Conservation (phyloP, 768 basidiomycete species). For the Imleria badia region DNA sequence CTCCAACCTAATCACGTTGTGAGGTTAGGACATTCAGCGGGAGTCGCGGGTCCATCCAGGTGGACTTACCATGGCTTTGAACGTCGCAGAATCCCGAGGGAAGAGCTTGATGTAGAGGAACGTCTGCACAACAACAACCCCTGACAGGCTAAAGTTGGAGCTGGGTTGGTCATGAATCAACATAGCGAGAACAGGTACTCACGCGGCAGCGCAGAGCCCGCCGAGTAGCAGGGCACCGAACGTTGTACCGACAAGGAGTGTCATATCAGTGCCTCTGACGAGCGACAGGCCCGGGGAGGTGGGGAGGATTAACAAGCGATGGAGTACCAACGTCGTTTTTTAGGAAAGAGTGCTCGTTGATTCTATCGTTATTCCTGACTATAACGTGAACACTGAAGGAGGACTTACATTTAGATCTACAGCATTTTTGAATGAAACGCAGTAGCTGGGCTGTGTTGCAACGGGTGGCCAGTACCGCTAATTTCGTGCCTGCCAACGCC, state of each 20-base stretch:
- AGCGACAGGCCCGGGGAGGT: not conserved
- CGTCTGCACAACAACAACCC: constrained; percentile 26
- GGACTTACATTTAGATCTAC: too few species aligned
- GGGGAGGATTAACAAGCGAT: not conserved
- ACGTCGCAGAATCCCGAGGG: constrained; percentile 19
- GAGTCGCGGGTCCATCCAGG: not conserved
- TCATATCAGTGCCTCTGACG: constrained; percentile 5
- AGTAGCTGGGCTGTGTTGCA: too few species aligned
- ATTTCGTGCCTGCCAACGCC: too few species aligned
- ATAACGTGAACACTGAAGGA: too few species aligned
- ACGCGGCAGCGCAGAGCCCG: constrained; percentile 31
- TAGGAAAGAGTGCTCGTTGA: not conserved
- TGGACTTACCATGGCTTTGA: constrained; percentile 25
- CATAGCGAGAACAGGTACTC: not conserved
- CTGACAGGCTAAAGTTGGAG: constrained; percentile 23
- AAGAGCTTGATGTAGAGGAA: constrained; percentile 32
- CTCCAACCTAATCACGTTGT: constrained; percentile 20
- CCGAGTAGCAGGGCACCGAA: constrained; percentile 31
- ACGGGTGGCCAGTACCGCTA: too few species aligned
- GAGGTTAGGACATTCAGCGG: not conserved
- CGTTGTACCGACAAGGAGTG: constrained; percentile 16
- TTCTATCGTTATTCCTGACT: not conserved
- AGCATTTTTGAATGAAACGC: too few species aligned
- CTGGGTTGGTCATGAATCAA: not conserved
- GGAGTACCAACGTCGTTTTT: not conserved